Conservation (phyloP, 129 eudicot species). For the Escallonia rubra region DNA sequence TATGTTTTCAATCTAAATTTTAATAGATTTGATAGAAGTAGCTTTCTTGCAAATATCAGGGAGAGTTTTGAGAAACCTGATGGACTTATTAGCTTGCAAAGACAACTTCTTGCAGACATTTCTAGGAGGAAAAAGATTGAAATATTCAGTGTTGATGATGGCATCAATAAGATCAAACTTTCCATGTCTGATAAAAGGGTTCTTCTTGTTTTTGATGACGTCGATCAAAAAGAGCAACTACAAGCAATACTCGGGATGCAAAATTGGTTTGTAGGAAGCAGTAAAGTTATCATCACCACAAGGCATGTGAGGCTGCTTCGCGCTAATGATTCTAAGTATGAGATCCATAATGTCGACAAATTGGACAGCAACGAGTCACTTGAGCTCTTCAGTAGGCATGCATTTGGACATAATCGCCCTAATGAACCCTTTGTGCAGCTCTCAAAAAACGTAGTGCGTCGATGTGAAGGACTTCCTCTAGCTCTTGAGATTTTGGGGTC, state of each 20-base stretch:
- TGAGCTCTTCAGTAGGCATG: constrained; percentile 1
- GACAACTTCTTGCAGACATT: background rate
- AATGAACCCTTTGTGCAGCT: background rate
- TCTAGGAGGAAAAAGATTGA: background rate
- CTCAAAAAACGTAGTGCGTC: background rate
- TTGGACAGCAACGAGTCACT: background rate
- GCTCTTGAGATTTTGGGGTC: constrained; percentile 9
- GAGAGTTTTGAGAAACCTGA: background rate
- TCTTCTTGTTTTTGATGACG: constrained; percentile 6
- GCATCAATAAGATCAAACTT: background rate
- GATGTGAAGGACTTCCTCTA: constrained; percentile 1
- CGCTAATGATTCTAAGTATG: background rate
- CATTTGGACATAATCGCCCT: background rate
- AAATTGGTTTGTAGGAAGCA: background rate
- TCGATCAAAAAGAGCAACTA: background rate
- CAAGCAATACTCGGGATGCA: background rate
- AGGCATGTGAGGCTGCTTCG: background rate
- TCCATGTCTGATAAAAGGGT: background rate
- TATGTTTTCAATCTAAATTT: background rate
- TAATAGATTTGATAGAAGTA: background rate
- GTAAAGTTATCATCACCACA: constrained; percentile 1
- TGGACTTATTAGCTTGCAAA: constrained; percentile 3
- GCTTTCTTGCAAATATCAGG: background rate
- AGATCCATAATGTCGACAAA: background rate
- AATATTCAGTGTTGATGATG: background rate